phyloP scores from a whole-genome alignment of 73 alveolate genomes.

The Blepharisma japonicum region DNA sequence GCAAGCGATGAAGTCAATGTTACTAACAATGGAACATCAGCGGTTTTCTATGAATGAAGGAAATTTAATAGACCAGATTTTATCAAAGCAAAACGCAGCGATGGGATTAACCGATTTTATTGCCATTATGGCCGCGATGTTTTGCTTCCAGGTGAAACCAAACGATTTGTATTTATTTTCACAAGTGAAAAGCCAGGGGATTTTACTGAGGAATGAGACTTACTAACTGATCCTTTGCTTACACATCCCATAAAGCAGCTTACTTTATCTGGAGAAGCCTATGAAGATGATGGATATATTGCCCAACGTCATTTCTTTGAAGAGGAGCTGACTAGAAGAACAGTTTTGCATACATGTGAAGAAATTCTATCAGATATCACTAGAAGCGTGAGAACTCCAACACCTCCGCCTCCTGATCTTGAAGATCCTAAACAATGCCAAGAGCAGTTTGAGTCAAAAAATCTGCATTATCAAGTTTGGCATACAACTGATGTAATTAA shows the following conservation, averaged over 20 bases:
- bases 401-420: slow-evolving; percentile 63
- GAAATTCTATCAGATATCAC: slow-evolving; percentile 48
- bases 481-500: slow-evolving; percentile 40
- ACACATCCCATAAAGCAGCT: slow-evolving; percentile 45
- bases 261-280: slow-evolving; percentile 56
- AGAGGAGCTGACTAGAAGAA: slow-evolving; percentile 6
- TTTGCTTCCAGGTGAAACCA: slow-evolving; percentile 62
- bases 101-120: slow-evolving; percentile 53
- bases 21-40: slow-evolving; percentile 61
- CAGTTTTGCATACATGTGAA: slow-evolving; percentile 17
- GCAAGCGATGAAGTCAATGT: slow-evolving; percentile 37
- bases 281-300: slow-evolving; percentile 40
- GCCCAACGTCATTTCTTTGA: slow-evolving; percentile 34
- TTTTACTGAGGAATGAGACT: slow-evolving; percentile 69
- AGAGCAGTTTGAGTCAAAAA: slow-evolving; percentile 47
- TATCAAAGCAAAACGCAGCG: slow-evolving; percentile 53
- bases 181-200: slow-evolving; percentile 54
- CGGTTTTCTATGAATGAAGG: slow-evolving; percentile 65
- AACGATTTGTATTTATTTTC: slow-evolving; percentile 55
- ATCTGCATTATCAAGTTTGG: slow-evolving; percentile 48
- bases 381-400: slow-evolving; percentile 54
- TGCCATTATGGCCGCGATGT: slow-evolving; percentile 51
- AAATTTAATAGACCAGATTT: slow-evolving; percentile 51
- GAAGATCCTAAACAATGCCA: slow-evolving; percentile 44
- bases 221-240: slow-evolving; percentile 62